A percentile compares a stretch with the other conserved stretches of the same genome.
Conservation (phyloP, 1,284 basidiomycete species). For the Gomphus sp. region DNA sequence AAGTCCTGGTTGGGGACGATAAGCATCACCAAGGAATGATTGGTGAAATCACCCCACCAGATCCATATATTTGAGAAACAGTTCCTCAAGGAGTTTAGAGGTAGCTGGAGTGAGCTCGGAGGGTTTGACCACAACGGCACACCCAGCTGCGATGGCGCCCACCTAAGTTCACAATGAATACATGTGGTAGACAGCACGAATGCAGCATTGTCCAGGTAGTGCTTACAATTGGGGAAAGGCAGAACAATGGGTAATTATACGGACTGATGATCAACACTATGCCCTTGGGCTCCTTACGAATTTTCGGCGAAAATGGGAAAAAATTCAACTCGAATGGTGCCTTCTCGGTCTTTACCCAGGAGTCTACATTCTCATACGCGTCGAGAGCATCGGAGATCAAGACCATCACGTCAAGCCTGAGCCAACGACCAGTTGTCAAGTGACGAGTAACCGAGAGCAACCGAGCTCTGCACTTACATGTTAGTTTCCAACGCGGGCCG, state of each 20-base stretch:
- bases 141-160: slow-evolving; percentile 56
- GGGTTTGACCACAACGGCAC: slow-evolving; percentile 48
- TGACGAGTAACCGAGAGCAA: neutral
- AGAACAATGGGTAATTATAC: slow-evolving; percentile 49
- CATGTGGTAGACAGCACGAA: no score
- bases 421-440: neutral
- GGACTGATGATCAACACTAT: slow-evolving; percentile 50
- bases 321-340: slow-evolving; percentile 47
- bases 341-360: slow-evolving; percentile 68
- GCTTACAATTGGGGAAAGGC: slow-evolving; percentile 45
- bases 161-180: no score
- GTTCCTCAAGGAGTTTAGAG: slow-evolving; percentile 42
- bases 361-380: slow-evolving; percentile 59
- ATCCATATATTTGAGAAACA: slow-evolving; percentile 62
- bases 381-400: slow-evolving; percentile 52
- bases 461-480: slow-evolving; percentile 12
- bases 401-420: slow-evolving; percentile 19
- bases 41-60: slow-evolving; percentile 12
- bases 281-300: slow-evolving; percentile 73
- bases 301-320: slow-evolving; percentile 47
- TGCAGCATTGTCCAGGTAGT: no score
- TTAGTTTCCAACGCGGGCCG: slow-evolving; percentile 1
- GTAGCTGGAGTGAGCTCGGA: slow-evolving; percentile 50
- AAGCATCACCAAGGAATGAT: neutral
- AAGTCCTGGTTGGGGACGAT: slow-evolving; percentile 13